Percentiles rank a stretch among this genome's conserved stretches.
Evolutionary conservation across 352 stramenopile species (phyloP).

Genomic region (Globisporangium ultimum): DNA sequence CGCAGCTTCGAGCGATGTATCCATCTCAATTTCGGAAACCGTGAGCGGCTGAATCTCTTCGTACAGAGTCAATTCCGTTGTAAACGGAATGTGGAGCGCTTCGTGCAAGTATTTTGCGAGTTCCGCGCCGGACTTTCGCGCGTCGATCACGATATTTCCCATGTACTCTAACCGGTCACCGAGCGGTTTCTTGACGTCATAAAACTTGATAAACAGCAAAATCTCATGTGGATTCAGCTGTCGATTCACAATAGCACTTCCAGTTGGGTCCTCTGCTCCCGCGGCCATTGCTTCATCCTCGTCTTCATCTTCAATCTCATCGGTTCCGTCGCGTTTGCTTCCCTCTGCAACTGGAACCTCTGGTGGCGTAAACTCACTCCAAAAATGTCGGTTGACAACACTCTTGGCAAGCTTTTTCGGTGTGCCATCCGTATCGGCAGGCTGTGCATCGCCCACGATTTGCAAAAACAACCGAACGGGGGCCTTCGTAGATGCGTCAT

Average conservation of each 20-base stretch:
- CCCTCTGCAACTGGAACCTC: slow-evolving; percentile 16
- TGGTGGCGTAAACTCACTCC: slow-evolving; percentile 51
- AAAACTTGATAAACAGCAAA: slow-evolving; percentile 84
- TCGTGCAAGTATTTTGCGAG: slow-evolving; percentile 49
- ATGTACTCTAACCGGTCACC: slow-evolving; percentile 72
- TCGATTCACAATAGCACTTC: slow-evolving; percentile 12
- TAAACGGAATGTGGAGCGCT: slow-evolving; percentile 42
- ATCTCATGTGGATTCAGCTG: slow-evolving; percentile 45
- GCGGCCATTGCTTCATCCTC: slow-evolving; percentile 12
- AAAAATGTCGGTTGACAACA: slow-evolving; percentile 53
- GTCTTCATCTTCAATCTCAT: slow-evolving; percentile 3
- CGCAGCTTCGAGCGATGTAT: slow-evolving; percentile 30
- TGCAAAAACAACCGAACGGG: slow-evolving; percentile 75
- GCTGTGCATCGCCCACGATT: slow-evolving; percentile 33
- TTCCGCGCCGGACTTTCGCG: slow-evolving; percentile 49
- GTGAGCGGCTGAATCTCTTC: slow-evolving; percentile 72
- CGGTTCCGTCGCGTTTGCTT: slow-evolving; percentile 12
- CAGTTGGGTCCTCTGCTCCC: slow-evolving; percentile 9
- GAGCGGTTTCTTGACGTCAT: slow-evolving; percentile 60
- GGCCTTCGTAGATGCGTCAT: slow-evolving; percentile 61
- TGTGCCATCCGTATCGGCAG: slow-evolving; percentile 3
- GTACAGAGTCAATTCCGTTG: slow-evolving; percentile 59
- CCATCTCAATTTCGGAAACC: slow-evolving; percentile 56
- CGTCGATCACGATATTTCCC: slow-evolving; percentile 73
- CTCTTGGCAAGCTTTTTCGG: slow-evolving; percentile 1